Percentiles rank a stretch among this genome's conserved stretches.
Conservation (phyloP, 768 basidiomycete species). For the Mycena leptocephala region DNA sequence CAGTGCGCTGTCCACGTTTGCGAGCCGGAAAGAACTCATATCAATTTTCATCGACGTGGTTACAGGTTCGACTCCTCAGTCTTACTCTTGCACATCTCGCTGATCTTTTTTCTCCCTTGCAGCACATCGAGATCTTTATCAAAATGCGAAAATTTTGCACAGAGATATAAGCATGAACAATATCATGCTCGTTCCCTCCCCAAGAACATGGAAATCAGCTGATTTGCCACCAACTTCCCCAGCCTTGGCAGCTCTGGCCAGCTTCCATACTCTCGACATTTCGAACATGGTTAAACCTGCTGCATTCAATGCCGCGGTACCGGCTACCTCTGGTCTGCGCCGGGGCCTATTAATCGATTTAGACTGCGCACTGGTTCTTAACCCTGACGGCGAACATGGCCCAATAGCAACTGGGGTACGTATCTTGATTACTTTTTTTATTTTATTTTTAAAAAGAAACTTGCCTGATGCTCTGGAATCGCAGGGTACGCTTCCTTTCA, state of each 20-base stretch:
- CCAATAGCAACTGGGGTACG: not conserved
- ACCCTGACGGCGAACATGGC: not conserved
- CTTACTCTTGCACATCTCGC: no score
- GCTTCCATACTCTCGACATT: not conserved
- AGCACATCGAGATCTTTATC: slow-evolving; percentile 21
- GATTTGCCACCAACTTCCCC: not conserved
- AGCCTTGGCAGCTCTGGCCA: not conserved
- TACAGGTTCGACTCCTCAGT: slow-evolving; percentile 1
- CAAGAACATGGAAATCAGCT: no score
- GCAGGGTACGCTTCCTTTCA: slow-evolving; percentile 20
- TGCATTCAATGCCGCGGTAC: no score
- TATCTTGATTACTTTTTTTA: not conserved
- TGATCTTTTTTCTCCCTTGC: no score
- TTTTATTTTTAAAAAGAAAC: no score
- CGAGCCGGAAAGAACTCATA: no score
- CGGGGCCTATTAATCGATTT: slow-evolving; percentile 11
- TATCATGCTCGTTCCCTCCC: slow-evolving; percentile 14
- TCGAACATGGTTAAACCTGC: no score
- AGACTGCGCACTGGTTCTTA: not conserved
- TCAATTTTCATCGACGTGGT: no score
- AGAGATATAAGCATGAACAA: slow-evolving; percentile 25
- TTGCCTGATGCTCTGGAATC: not conserved
- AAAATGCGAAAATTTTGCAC: not conserved
- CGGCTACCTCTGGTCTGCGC: no score
- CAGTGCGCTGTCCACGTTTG: no score